Evolutionary conservation across 1,284 basidiomycete genomes (phyloP), one percentile per base, ranked within the genome.

Genomic region (Dichomitus squalens): DNA sequence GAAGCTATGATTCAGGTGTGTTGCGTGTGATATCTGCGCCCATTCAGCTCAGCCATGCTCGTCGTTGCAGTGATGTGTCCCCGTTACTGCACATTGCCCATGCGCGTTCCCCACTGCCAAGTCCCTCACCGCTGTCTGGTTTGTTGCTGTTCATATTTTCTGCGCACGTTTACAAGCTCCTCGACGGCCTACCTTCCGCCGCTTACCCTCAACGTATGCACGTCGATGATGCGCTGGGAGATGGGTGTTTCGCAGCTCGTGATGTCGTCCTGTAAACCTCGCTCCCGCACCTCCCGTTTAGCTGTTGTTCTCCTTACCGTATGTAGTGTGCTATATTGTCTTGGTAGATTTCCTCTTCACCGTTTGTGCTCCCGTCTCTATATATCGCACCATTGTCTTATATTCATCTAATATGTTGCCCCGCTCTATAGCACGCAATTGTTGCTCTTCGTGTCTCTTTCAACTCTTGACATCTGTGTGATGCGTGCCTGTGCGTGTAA

Each of bases 281-380:
- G 27, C 34, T 18, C 27, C 3, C 29, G n/a, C 11, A 18, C 23
- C 35, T 36, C 46, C 34, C 33, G 49, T 55, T 51, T 46, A 49
- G 53, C 49, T 59, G 60, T 62, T 62, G 61, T 59, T 61, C 6
- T 43, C 52, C 53, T 46, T 54, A 56, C 55, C 53, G 52, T 55
- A 57, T 55, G 49, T 53, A 52, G 53, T 53, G 52, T 59, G 55
- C 57, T 57, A 53, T 63, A 47, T 52, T 47, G 47, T 35, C 53
- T 18, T 47, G 44, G 31, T 12, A 31, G 20, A 29, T 47, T 3
- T 33, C 29, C n/a, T n/a, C 35, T n/a, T 36, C 35, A 3, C 16
- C 11, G 35, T n/a, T 9, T 18, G 27, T 47, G 44, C 31, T 20
- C 44, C 29, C 29, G 29, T 31, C 29, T 11, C 11, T 31, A 11